Conservation (phyloP, 2,329 filamentous ascomycete species). For the Xylariaceae sp. region DNA sequence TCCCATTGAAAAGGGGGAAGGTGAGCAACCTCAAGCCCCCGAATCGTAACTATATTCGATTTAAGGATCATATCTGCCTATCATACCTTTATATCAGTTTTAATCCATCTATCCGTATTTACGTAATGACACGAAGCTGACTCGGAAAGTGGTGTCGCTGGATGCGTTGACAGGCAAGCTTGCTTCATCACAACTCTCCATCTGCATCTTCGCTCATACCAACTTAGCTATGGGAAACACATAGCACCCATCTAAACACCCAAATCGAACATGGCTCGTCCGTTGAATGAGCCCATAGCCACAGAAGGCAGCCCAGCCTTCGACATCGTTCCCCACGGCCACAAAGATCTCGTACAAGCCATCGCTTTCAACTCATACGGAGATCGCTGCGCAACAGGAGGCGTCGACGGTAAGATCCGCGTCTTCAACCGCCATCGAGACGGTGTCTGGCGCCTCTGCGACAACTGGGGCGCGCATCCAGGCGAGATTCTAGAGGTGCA, state of each 20-base stretch:
- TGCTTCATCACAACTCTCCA: not conserved
- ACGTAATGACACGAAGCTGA: too few relatives aligned
- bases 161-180: too few relatives aligned
- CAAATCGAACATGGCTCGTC: slow-evolving; percentile 22
- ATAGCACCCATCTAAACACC: not conserved
- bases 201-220: not conserved
- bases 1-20: too few relatives aligned
- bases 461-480: slow-evolving; percentile 86
- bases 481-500: slow-evolving; percentile 82
- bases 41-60: too few relatives aligned
- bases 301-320: slow-evolving; percentile 43
- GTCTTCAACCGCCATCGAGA: slow-evolving; percentile 83
- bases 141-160: too few relatives aligned
- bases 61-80: too few relatives aligned
- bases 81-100: too few relatives aligned
- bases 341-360: slow-evolving; percentile 75
- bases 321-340: slow-evolving; percentile 65
- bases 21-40: too few relatives aligned
- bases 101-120: too few relatives aligned
- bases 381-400: slow-evolving; percentile 84
- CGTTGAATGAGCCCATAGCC: slow-evolving; percentile 19
- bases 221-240: slow-evolving; percentile 14
- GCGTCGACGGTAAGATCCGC: slow-evolving; percentile 86
- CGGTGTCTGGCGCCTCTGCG: slow-evolving; percentile 70
- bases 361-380: slow-evolving; percentile 90